phyloP scores from a whole-genome alignment of 2,329 filamentous ascomycete genomes.

The Colletotrichum tropicicola region DNA sequence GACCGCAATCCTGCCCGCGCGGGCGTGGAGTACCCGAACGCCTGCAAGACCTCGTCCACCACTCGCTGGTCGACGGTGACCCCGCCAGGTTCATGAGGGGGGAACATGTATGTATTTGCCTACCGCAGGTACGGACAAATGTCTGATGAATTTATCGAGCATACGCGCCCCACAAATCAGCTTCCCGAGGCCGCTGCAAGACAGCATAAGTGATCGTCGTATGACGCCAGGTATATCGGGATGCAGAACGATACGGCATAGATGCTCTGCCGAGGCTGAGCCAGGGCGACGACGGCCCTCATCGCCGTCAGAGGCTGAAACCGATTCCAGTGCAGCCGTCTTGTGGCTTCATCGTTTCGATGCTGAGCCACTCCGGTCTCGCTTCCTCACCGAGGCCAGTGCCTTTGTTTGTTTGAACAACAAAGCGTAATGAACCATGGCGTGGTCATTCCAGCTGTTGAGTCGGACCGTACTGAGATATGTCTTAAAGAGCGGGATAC shows the following conservation, averaged over 20 bases:
- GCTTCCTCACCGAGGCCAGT: constrained; percentile 3
- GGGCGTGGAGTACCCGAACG: constrained; percentile 19
- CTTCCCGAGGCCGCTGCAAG: constrained; percentile 6
- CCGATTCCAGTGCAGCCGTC: constrained; percentile 12
- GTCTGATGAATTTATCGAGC: constrained; percentile 20
- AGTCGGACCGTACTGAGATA: constrained; percentile 15
- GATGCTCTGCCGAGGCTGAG: background rate
- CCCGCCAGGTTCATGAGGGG: constrained; percentile 15
- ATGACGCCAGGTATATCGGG: constrained; percentile 18
- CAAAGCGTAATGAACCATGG: background rate
- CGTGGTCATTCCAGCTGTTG: constrained; percentile 8
- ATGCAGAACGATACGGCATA: no score
- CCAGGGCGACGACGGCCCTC: background rate
- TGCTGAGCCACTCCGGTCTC: constrained; percentile 24
- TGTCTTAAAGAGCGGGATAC: constrained; percentile 15
- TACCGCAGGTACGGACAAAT: background rate
- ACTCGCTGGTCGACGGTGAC: constrained; percentile 16
- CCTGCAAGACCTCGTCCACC: constrained; percentile 17
- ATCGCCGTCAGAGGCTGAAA: constrained; percentile 15
- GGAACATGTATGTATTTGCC: background rate
- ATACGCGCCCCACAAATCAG: background rate
- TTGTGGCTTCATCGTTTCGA: constrained; percentile 22
- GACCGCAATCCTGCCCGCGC: constrained; percentile 17
- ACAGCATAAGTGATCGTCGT: constrained; percentile 18
- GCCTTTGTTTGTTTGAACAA: background rate